A percentile compares a stretch with the other conserved stretches of the same genome.
Conservation (phyloP, 2,329 filamentous ascomycete genomes). For the Talaromyces sp. region DNA sequence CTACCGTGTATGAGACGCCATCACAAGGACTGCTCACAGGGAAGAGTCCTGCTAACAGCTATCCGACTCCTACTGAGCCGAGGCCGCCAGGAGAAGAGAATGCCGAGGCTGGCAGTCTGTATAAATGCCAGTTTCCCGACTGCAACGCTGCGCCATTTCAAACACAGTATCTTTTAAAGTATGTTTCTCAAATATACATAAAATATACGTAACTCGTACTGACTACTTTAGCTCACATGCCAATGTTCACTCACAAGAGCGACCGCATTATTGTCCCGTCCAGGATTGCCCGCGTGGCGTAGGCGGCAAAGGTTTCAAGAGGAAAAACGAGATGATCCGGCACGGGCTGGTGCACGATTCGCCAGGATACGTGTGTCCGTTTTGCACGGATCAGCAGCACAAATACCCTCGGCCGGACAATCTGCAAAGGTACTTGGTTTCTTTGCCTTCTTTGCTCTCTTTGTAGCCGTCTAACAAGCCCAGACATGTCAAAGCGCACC, state of each 20-base stretch:
- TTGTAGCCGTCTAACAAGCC: neutral
- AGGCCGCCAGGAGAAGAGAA: slow-evolving; percentile 20
- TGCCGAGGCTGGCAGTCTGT: slow-evolving; percentile 29
- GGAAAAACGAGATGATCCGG: slow-evolving; percentile 68
- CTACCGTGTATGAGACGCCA: slow-evolving; percentile 24
- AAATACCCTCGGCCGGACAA: slow-evolving; percentile 95
- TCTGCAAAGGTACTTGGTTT: slow-evolving; percentile 67
- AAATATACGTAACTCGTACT: neutral
- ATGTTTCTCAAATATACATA: slow-evolving; percentile 19
- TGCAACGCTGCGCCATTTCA: slow-evolving; percentile 59
- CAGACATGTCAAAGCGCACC: slow-evolving; percentile 90
- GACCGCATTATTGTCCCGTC: slow-evolving; percentile 62
- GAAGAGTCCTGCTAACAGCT: slow-evolving; percentile 32
- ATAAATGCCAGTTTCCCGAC: slow-evolving; percentile 52
- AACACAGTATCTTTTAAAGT: slow-evolving; percentile 63
- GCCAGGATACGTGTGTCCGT: slow-evolving; percentile 92
- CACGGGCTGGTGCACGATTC: slow-evolving; percentile 87
- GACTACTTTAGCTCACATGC: slow-evolving; percentile 40
- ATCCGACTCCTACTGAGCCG: slow-evolving; percentile 33
- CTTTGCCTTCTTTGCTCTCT: neutral
- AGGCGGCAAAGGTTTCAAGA: slow-evolving; percentile 64
- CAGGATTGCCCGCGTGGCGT: slow-evolving; percentile 54
- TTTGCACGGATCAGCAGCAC: slow-evolving; percentile 89
- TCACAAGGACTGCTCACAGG: slow-evolving; percentile 21
- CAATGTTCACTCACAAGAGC: slow-evolving; percentile 60